Evolutionary conservation across 139 green algal species (phyloP).

Genomic region (Chlorella ohadii): DNA sequence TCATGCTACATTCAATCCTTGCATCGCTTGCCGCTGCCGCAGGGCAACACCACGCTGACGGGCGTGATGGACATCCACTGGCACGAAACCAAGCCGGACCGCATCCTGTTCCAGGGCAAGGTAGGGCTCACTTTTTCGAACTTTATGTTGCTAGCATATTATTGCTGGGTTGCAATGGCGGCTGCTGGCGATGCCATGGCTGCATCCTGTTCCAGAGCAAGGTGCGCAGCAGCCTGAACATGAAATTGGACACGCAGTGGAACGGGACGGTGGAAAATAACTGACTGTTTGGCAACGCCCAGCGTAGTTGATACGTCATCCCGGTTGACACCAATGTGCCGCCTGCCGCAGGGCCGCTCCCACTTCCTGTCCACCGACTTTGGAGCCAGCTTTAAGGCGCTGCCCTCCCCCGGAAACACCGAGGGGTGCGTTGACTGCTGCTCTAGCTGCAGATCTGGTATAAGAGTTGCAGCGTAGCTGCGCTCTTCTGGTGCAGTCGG

Average conservation of each 20-base stretch:
- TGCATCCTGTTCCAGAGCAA: conserved; percentile 54
- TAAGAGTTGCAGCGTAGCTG: too few species aligned
- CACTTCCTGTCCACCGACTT: conserved; percentile 53
- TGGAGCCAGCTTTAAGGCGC: conserved; percentile 49
- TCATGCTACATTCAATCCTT: too few species aligned
- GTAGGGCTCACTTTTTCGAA: neutral
- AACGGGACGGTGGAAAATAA: too few species aligned
- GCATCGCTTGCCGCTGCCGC: neutral
- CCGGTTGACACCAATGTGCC: too few species aligned
- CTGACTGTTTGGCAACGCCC: too few species aligned
- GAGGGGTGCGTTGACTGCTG: conserved; percentile 18
- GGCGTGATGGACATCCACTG: conserved; percentile 52
- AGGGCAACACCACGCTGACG: conserved; percentile 22
- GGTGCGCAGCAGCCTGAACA: neutral
- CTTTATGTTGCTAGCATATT: too few species aligned
- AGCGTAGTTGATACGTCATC: too few species aligned
- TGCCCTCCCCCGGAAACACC: conserved; percentile 39
- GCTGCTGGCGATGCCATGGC: too few species aligned
- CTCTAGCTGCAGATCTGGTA: too few species aligned
- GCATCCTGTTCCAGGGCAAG: conserved; percentile 56
- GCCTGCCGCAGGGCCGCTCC: conserved; percentile 24
- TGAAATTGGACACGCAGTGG: too few species aligned
- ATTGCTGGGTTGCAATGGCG: too few species aligned
- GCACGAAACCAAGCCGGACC: conserved; percentile 35
- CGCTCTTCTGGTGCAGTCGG: too few species aligned